A percentile compares a stretch with the other conserved stretches of the same genome.
Evolutionary conservation across 2,329 filamentous ascomycete species (phyloP).

Genomic region (Fusarium lyarnte): DNA sequence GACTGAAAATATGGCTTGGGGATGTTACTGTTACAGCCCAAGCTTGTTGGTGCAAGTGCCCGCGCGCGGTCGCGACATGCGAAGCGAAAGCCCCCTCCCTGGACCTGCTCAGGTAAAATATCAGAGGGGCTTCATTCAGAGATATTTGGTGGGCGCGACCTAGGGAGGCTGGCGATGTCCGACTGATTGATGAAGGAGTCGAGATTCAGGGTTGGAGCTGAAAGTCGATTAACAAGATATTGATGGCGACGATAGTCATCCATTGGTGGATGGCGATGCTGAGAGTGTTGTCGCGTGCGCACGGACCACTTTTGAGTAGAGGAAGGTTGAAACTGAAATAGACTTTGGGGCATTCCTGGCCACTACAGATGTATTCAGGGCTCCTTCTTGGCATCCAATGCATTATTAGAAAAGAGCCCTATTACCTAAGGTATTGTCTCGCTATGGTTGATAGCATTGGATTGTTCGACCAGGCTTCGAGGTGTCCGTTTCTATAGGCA

Average conservation of each 20-base stretch:
- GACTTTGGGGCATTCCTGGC: conserved; percentile 13
- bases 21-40: conserved; percentile 33
- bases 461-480: not conserved
- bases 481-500: not conserved
- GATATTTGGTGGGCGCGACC: conserved; percentile 15
- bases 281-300: conserved; percentile 36
- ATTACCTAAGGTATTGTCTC: not conserved
- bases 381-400: not conserved
- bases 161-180: not conserved
- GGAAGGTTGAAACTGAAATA: conserved; percentile 29
- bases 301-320: conserved; percentile 22
- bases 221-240: conserved; percentile 12
- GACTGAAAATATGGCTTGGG: conserved; percentile 14
- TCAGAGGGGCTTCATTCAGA: conserved; percentile 40
- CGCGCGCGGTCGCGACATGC: conserved; percentile 34
- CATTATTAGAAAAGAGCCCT: not conserved
- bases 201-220: conserved; percentile 18
- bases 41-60: conserved; percentile 25
- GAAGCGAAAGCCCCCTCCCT: conserved; percentile 40
- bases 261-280: conserved; percentile 34
- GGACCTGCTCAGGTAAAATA: conserved; percentile 30
- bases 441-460: too few species aligned
- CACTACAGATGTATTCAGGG: not conserved
- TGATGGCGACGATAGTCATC: conserved; percentile 32
- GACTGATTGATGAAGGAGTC: not conserved